Conservation (phyloP, 352 stramenopile species). For the Blastocystis sp. region DNA sequence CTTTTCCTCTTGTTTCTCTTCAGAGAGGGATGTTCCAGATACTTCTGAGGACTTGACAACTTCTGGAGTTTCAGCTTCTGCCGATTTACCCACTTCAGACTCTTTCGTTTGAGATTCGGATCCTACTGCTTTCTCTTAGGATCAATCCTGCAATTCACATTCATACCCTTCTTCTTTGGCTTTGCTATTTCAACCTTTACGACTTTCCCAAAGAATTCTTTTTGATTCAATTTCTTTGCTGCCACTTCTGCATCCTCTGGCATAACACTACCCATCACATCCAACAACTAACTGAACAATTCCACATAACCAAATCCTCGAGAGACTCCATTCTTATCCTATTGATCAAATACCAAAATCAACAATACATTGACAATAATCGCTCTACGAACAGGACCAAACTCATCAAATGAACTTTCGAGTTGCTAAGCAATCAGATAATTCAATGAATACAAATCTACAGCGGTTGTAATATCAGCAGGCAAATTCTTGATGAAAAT, state of each 20-base stretch:
- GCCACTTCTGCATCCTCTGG: constrained; percentile 41
- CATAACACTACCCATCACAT: constrained; percentile 27
- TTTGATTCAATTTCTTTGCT: constrained; percentile 46
- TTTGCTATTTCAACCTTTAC: constrained; percentile 54
- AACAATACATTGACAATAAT: constrained; percentile 55
- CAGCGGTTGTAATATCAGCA: neutral
- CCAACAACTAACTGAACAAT: neutral
- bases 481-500: constrained; percentile 50
- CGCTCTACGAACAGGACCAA: constrained; percentile 40
- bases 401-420: constrained; percentile 24
- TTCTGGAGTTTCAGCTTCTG: neutral
- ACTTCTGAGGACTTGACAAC: neutral
- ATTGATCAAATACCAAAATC: neutral
- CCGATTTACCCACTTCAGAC: neutral
- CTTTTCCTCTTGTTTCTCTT: constrained; percentile 53
- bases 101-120: neutral
- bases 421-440: constrained; percentile 4
- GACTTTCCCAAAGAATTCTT: constrained; percentile 54
- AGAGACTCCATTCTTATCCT: constrained; percentile 42
- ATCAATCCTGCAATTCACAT: neutral
- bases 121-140: neutral
- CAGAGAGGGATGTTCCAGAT: neutral
- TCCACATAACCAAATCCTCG: constrained; percentile 61
- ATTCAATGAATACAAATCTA: neutral
- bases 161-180: constrained; percentile 17